A percentile compares a stretch with the other conserved stretches of the same genome.
phyloP scores from a whole-genome alignment of 2,329 filamentous ascomycete genomes.

The Neonectria ditissima region DNA sequence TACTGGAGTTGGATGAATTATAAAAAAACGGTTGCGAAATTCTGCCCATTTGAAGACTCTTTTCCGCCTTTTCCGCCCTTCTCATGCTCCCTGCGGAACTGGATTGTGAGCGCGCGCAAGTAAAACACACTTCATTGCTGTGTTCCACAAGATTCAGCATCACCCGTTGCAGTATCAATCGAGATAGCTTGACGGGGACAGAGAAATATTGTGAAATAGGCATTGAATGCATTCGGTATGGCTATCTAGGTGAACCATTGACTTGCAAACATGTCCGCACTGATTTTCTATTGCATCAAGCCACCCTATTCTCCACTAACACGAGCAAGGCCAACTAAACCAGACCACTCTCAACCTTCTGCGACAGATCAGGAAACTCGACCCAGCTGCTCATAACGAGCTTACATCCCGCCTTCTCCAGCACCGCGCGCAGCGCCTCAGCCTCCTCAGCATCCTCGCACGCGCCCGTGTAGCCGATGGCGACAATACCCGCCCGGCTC shows the following conservation, averaged over 20 bases:
- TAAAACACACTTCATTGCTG: no score
- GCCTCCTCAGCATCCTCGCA: slow-evolving; percentile 1
- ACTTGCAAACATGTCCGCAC: not conserved
- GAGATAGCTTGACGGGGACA: no score
- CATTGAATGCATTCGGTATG: no score
- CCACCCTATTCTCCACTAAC: not conserved
- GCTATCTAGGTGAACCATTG: no score
- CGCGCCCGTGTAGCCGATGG: slow-evolving; percentile 7
- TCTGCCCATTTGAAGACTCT: no score
- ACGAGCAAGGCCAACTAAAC: not conserved
- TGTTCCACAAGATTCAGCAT: no score
- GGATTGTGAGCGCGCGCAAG: no score
- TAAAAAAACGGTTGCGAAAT: not conserved
- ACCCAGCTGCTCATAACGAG: slow-evolving; percentile 8
- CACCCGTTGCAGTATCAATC: no score
- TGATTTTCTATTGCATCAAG: not conserved
- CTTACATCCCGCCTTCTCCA: slow-evolving; percentile 3
- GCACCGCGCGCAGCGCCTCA: not conserved
- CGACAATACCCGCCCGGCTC: slow-evolving; percentile 6
- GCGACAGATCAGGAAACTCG: slow-evolving; percentile 6
- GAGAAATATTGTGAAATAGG: no score
- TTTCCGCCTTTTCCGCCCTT: no score
- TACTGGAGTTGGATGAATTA: not conserved
- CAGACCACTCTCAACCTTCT: slow-evolving; percentile 1
- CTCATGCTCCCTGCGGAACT: no score